Base-by-base conservation (phyloP, 352 stramenopile genomes). In the Pythium graminicola region DNA sequence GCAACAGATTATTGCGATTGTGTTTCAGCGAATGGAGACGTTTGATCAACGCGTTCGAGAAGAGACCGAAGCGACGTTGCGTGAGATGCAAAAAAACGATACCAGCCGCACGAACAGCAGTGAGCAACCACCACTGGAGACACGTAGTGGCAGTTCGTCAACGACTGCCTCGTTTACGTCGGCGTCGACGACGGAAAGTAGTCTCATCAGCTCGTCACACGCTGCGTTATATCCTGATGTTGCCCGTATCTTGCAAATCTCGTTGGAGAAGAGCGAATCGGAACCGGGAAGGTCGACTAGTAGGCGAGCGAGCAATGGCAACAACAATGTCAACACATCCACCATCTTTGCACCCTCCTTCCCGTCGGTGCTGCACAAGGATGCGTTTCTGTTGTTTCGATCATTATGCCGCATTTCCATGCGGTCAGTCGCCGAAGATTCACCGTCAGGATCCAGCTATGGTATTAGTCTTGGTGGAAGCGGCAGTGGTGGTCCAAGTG, bases 311-410 rank as follows among this genome's bases (percentile, higher is more conserved):
- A 35, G 17, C 46, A 55, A 42, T 17, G 45, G 39, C 47, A 48
- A 47, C 47, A 60, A 55, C 29, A 46, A 57, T 27, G 43, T 53
- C 32, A 57, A 51, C 45, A 46, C 46, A 2, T 59, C 73, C 32
- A 69, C 70, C 13, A 60, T 78, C 38, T 83, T 76, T 50, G 62
- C 70, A 14, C 69, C 78, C 22, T 70, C 76, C 13, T 99, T 99
- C 67, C 79, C 91, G 4, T 99, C 95, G 0, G 79, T 98, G 56
- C 93, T 97, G 39, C 96, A 99, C 73, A 98, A 97, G 51, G 97
- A 99, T 69, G 89, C 91, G 9, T 99, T 98, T 55, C 71, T 99
- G 52, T 70, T 99, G 13, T 99, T 99, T 60, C 86, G 97, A 3
- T 97, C 96, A 7, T 77, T 99, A 8, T 99, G 97, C 65, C 77